These are phyloP conservation scores for Lasiosphaeria ovina DNA, from an alignment of 495 filamentous ascomycete species.

Conservation along the genomic window DNA sequence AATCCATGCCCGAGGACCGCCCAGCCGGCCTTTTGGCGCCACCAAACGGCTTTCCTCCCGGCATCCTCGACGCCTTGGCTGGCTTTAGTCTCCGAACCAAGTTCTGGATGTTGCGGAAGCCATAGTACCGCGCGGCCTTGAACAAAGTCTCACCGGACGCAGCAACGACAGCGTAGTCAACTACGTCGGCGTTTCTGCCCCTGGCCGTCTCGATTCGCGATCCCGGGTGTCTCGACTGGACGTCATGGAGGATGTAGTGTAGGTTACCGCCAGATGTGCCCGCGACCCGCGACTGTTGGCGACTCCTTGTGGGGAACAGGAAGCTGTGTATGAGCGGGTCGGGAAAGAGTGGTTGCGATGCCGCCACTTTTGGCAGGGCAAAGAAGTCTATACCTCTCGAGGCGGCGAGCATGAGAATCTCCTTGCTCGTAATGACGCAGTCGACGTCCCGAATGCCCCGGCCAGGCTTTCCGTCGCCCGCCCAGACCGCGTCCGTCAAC, in stretches of 20 bases:
- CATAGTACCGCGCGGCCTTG: conserved; percentile 87
- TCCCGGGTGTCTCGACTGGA: conserved; percentile 65
- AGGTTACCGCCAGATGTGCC: conserved; percentile 91
- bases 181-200: conserved; percentile 86
- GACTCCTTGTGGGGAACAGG: conserved; percentile 54
- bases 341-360: conserved; percentile 57
- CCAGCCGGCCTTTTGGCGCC: conserved; percentile 47
- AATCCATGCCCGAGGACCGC: conserved; percentile 54
- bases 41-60: conserved; percentile 59
- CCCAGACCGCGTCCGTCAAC: conserved; percentile 80
- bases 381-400: conserved; percentile 73
- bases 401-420: conserved; percentile 83
- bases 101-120: conserved; percentile 97
- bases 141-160: conserved; percentile 59
- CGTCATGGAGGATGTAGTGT: conserved; percentile 70
- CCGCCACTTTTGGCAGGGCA: conserved; percentile 57
- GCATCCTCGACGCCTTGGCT: conserved; percentile 67
- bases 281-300: conserved; percentile 34
- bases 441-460: conserved; percentile 81
- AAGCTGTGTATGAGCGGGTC: conserved; percentile 67
- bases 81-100: conserved; percentile 88
- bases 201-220: conserved; percentile 65
- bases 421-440: conserved; percentile 94
- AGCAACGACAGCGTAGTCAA: conserved; percentile 69
- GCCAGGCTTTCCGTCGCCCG: conserved; percentile 37